phyloP scores from a whole-genome alignment of 805 yeast species.

The Martiniozyma abietophila region DNA sequence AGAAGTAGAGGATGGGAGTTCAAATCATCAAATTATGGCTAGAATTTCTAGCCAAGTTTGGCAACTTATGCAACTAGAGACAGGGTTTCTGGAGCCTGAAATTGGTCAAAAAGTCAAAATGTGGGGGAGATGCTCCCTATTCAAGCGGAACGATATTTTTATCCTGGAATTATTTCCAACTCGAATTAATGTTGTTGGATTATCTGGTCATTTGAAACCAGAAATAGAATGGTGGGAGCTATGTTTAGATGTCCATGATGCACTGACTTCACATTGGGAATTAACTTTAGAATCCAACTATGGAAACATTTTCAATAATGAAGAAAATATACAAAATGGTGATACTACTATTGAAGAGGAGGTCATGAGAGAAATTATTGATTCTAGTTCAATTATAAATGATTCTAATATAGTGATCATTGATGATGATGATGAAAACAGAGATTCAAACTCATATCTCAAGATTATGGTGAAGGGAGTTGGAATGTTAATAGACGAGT shows the following conservation, averaged over 20 bases:
- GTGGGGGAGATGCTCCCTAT: conserved; percentile 5
- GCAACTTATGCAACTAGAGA: neutral
- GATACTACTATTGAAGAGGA: too few relatives aligned
- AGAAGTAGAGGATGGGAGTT: conserved; percentile 9
- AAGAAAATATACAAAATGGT: too few relatives aligned
- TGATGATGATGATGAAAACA: conserved; percentile 1
- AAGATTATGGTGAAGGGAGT: conserved; percentile 3
- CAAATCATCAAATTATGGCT: neutral
- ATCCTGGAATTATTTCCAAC: conserved; percentile 26
- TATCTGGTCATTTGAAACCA: conserved; percentile 14
- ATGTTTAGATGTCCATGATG: conserved; percentile 18
- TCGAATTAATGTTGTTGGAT: conserved; percentile 18
- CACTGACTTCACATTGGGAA: conserved; percentile 2
- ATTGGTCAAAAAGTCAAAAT: conserved; percentile 5
- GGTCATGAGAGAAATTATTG: too few relatives aligned
- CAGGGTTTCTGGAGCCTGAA: neutral
- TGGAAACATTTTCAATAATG: too few relatives aligned
- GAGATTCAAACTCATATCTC: neutral
- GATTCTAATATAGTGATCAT: neutral
- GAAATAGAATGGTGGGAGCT: conserved; percentile 32
- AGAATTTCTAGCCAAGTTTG: conserved; percentile 2
- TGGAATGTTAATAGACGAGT: conserved; percentile 5
- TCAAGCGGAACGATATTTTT: conserved; percentile 8
- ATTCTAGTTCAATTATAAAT: conserved; percentile 1
- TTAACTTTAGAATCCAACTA: neutral